These are phyloP conservation scores for Omphalotus guepiniiformis DNA, from an alignment of 768 basidiomycete species.

Conservation along the genomic window DNA sequence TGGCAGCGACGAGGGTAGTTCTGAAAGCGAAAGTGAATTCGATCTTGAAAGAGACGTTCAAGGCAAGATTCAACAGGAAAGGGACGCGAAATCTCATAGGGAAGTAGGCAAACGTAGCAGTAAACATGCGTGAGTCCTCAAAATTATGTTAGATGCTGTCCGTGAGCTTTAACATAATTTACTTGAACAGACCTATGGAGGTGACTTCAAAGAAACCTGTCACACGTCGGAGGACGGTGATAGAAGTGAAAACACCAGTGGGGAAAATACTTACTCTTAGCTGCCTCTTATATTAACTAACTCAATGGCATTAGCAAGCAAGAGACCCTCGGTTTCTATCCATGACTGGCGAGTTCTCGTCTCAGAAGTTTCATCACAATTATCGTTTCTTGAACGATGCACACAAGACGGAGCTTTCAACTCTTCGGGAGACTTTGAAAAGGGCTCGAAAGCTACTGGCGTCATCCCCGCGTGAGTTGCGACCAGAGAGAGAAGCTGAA, in stretches of 20 bases:
- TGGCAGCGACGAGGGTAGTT: conserved; percentile 29
- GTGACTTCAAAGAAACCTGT: conserved; percentile 84
- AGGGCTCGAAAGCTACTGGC: conserved; percentile 60
- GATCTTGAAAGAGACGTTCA: background rate
- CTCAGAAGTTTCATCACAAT: conserved; percentile 58
- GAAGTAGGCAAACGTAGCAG: conserved; percentile 57
- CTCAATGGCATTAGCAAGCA: conserved; percentile 47
- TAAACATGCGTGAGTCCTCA: conserved; percentile 79
- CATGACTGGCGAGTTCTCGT: conserved; percentile 63
- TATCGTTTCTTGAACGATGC: conserved; percentile 74
- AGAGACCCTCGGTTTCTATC: conserved; percentile 87
- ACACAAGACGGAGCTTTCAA: conserved; percentile 59
- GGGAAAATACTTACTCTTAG: conserved; percentile 25
- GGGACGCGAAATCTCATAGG: conserved; percentile 37
- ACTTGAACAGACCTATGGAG: conserved; percentile 63
- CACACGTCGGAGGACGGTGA: conserved; percentile 61
- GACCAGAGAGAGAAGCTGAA: conserved; percentile 61
- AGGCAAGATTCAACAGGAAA: conserved; percentile 32
- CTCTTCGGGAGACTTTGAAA: conserved; percentile 61
- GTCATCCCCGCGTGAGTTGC: conserved; percentile 57
- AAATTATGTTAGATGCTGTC: too few relatives aligned
- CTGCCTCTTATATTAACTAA: conserved; percentile 3
- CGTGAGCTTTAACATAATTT: conserved; percentile 3
- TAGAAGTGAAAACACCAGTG: conserved; percentile 67
- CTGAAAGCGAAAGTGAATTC: conserved; percentile 8